Percentiles rank a stretch among this genome's conserved stretches.
phyloP scores from a whole-genome alignment of 345 rosid genomes.

The Lepidium sativum region DNA sequence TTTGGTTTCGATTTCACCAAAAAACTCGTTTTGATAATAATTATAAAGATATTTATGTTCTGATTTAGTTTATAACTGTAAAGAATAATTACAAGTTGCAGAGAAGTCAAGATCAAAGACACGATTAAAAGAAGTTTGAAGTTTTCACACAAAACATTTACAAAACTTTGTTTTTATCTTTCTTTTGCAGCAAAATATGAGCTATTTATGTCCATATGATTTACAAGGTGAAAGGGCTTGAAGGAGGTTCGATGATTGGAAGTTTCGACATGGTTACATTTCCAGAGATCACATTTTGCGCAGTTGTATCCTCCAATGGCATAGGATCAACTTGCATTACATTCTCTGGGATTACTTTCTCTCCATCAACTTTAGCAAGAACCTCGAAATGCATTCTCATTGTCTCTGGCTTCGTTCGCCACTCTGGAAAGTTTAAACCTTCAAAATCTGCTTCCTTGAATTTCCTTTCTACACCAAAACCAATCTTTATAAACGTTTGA shows the following conservation, averaged over 20 bases:
- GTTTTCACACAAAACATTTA: not conserved
- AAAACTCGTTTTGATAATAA: no score
- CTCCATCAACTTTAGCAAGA: conserved; percentile 75
- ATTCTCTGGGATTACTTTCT: conserved; percentile 61
- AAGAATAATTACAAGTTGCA: conserved; percentile 5
- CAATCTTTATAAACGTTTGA: conserved; percentile 81
- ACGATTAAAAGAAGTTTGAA: not conserved
- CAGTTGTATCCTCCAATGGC: conserved; percentile 50
- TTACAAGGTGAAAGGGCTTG: conserved; percentile 57
- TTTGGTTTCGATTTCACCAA: no score
- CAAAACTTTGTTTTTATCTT: not conserved
- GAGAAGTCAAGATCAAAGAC: not conserved
- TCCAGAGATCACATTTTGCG: conserved; percentile 38
- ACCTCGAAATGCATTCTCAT: conserved; percentile 83
- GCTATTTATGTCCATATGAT: not conserved
- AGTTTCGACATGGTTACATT: conserved; percentile 50
- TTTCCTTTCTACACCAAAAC: conserved; percentile 77
- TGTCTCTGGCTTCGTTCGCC: conserved; percentile 80
- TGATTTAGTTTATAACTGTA: no score
- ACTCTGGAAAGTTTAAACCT: conserved; percentile 38
- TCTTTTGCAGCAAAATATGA: no score
- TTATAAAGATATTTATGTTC: no score
- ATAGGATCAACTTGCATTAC: conserved; percentile 62
- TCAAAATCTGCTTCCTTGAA: conserved; percentile 48
- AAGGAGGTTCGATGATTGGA: conserved; percentile 54